Base-by-base conservation (phyloP, 116 monocot species). In the Papilionanthe hybrid region DNA sequence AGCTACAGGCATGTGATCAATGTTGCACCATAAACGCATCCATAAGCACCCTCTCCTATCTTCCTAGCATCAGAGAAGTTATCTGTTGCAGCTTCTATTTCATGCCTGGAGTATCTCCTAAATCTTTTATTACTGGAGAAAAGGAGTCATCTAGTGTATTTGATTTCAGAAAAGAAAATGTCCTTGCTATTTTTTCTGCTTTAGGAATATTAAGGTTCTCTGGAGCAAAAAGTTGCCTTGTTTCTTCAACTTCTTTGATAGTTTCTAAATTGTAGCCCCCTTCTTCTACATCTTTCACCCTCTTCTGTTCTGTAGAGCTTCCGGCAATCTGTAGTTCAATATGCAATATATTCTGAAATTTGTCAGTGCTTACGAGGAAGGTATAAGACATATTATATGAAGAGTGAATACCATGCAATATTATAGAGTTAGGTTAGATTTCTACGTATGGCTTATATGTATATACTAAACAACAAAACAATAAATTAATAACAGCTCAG, bases 11-110 rank as follows among this genome's bases (percentile, higher is more conserved):
- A 83, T 91, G 68, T 98, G 89, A 78, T 94, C 98, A 81, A 98
- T 92, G 76, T 77, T 84, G 79, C 93, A 86, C 79, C 93, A 68
- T 98, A 98, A 44, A 98, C 94, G 76, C 86, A 74, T 5, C 98
- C 98, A 79, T 87, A 98, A 45, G 93, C 82, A 73, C 98, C 98
- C 67, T 93, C 87, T 2, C 98, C 98, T 76, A 98, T 94, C 83
- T 90, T 91, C 76, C 86, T 94, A 22, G 91, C 41, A 75, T 83
- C 85, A 30, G 94, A 94, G 79, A 98, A 94, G 80, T 88, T 87
- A 85, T 91, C 83, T 41, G 98, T 98, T 22, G 98, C 98, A 74
- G 69, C 22, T 79, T 87, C 91, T 81, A 98, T 94, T 76, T 98
- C 93, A 60, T 85, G 42, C 50, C 66, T 84, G 32, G 91, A 86